Percentiles rank a stretch among this genome's conserved stretches.
Evolutionary conservation across 1,139 yeast species (phyloP).

Genomic region (Lodderomyces metapsilosis): DNA sequence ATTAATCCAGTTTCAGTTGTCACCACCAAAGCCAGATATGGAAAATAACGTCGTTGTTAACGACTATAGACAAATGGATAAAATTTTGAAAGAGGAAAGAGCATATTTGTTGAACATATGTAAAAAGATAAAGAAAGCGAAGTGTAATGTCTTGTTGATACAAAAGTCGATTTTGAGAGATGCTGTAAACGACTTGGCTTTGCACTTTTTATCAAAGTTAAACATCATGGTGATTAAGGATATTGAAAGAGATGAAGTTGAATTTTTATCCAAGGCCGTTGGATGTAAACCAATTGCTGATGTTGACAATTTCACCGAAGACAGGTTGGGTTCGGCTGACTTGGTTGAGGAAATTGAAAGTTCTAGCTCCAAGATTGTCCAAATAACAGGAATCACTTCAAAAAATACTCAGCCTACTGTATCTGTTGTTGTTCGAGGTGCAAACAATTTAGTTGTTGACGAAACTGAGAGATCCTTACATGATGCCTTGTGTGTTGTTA

Average conservation of each 20-base stretch:
- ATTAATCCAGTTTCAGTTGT: conserved; percentile 88
- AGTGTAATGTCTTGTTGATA: conserved; percentile 89
- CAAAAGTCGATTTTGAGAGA: conserved; percentile 95
- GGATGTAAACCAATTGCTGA: conserved; percentile 98
- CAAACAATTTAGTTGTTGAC: conserved; percentile 83
- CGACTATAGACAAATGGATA: conserved; percentile 99
- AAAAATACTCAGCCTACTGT: conserved; percentile 73
- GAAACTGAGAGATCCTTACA: conserved; percentile 97
- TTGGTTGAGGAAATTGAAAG: conserved; percentile 89
- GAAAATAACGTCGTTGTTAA: conserved; percentile 96
- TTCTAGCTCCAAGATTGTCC: conserved; percentile 88
- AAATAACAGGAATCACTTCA: conserved; percentile 74
- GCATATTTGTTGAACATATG: conserved; percentile 91
- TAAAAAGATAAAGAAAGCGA: conserved; percentile 93
- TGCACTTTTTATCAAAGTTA: conserved; percentile 89
- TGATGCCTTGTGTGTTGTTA: conserved; percentile 94
- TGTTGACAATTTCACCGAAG: conserved; percentile 87
- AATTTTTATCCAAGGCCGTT: conserved; percentile 83
- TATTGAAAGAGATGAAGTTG: conserved; percentile 95
- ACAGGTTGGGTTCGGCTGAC: conserved; percentile 88
- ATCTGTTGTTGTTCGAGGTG: conserved; percentile 92
- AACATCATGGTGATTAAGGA: conserved; percentile 94
- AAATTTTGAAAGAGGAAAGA: conserved; percentile 94
- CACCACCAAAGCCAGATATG: conserved; percentile 99
- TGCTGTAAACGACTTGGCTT: conserved; percentile 94